phyloP scores from a whole-genome alignment of 495 filamentous ascomycete species.

The Chaetomium tenue region DNA sequence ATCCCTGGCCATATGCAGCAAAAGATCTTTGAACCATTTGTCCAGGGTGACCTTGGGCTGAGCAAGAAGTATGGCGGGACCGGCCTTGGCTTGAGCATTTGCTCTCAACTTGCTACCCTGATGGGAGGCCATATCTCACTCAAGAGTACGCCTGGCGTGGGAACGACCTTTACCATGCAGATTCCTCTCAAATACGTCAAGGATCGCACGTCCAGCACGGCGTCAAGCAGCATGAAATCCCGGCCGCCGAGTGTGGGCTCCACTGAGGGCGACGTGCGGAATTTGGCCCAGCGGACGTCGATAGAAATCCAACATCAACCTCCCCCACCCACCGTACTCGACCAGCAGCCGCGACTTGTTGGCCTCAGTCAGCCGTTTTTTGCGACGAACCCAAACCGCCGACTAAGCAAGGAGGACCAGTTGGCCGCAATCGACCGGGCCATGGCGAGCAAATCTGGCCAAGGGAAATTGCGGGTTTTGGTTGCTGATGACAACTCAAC shows the following conservation, averaged over 20 bases:
- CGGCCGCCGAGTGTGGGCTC: conserved; percentile 73
- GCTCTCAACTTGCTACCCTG: conserved; percentile 74
- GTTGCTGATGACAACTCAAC: conserved; percentile 93
- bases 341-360: conserved; percentile 70
- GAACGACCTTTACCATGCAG: conserved; percentile 77
- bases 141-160: conserved; percentile 68
- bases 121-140: conserved; percentile 78
- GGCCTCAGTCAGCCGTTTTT: conserved; percentile 87
- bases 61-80: conserved; percentile 91
- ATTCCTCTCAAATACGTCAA: conserved; percentile 78
- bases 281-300: conserved; percentile 34
- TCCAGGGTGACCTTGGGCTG: conserved; percentile 84
- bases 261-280: conserved; percentile 59
- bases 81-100: conserved; percentile 87
- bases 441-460: conserved; percentile 53
- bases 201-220: conserved; percentile 53
- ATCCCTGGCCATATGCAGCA: conserved; percentile 73
- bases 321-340: conserved; percentile 33
- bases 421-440: conserved; percentile 48
- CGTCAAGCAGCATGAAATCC: conserved; percentile 58
- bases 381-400: conserved; percentile 51
- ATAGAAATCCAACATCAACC: conserved; percentile 33
- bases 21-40: conserved; percentile 89
- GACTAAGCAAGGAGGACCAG: conserved; percentile 39
- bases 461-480: conserved; percentile 72